These are phyloP conservation scores for Capronia coronata DNA, from an alignment of 2,329 filamentous ascomycete species.

Conservation along the genomic window DNA sequence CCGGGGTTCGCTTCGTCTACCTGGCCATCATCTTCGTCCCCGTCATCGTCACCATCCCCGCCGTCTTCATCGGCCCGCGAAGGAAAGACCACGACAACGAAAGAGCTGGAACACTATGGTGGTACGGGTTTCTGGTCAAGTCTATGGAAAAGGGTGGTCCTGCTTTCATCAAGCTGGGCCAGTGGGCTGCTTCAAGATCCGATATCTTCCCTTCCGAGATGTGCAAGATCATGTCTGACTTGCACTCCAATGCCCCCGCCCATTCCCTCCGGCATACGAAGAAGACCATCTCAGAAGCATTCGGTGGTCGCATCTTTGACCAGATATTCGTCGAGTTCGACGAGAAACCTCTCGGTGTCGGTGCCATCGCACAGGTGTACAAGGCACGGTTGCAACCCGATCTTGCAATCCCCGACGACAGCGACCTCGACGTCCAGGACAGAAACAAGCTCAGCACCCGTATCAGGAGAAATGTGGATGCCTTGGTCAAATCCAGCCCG, in stretches of 20 bases:
- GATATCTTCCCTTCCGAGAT: slow-evolving; percentile 94
- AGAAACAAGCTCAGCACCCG: slow-evolving; percentile 56
- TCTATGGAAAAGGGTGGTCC: slow-evolving; percentile 91
- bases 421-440: slow-evolving; percentile 48
- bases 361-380: slow-evolving; percentile 96
- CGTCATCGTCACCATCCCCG: slow-evolving; percentile 71
- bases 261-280: slow-evolving; percentile 78
- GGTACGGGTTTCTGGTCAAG: slow-evolving; percentile 81
- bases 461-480: slow-evolving; percentile 75
- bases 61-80: slow-evolving; percentile 68
- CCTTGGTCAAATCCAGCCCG: slow-evolving; percentile 77
- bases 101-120: slow-evolving; percentile 78
- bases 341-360: slow-evolving; percentile 80
- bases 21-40: slow-evolving; percentile 84
- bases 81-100: slow-evolving; percentile 63
- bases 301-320: slow-evolving; percentile 70
- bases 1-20: slow-evolving; percentile 79
- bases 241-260: slow-evolving; percentile 90
- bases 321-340: slow-evolving; percentile 97
- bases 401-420: slow-evolving; percentile 58
- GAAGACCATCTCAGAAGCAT: slow-evolving; percentile 71
- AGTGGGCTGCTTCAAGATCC: slow-evolving; percentile 94
- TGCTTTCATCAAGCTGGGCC: slow-evolving; percentile 96
- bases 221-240: slow-evolving; percentile 86
- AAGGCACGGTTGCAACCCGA: slow-evolving; percentile 83